Conservation (phyloP, 2,329 filamentous ascomycete genomes). For the Lojkania enalia region DNA sequence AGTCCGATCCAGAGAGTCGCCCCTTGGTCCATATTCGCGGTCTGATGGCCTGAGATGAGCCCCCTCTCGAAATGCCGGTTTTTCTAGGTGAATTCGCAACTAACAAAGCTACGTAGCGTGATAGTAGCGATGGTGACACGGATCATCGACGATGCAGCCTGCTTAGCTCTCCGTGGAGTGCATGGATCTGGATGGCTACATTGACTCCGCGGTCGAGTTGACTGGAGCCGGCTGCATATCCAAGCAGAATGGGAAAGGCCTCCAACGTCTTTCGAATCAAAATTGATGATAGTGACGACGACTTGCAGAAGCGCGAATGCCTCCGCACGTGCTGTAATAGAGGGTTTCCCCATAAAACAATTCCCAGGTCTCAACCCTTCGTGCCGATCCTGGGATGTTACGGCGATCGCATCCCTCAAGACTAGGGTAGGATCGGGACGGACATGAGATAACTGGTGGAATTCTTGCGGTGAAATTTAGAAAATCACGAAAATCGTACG, state of each 20-base stretch:
- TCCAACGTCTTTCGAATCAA: slow-evolving; percentile 20
- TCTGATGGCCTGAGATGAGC: neutral
- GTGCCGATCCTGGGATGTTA: slow-evolving; percentile 28
- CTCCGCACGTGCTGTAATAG: slow-evolving; percentile 26
- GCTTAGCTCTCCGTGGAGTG: no score
- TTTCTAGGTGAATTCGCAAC: no score
- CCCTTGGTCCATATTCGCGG: neutral
- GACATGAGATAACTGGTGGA: slow-evolving; percentile 30
- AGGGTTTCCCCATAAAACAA: slow-evolving; percentile 22
- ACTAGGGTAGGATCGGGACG: slow-evolving; percentile 21
- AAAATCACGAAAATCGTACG: slow-evolving; percentile 33
- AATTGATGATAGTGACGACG: slow-evolving; percentile 24
- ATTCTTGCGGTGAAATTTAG: slow-evolving; percentile 31
- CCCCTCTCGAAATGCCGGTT: slow-evolving; percentile 3
- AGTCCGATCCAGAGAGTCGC: neutral
- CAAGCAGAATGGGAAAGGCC: slow-evolving; percentile 13
- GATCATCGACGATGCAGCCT: no score
- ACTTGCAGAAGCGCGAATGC: slow-evolving; percentile 15
- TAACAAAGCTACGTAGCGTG: no score
- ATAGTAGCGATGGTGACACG: no score
- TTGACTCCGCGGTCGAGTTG: no score
- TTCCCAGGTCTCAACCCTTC: slow-evolving; percentile 19
- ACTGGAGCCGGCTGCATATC: slow-evolving; percentile 1
- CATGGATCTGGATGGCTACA: no score
- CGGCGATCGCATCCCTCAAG: slow-evolving; percentile 27